Conservation (phyloP, 2,329 filamentous ascomycete genomes). For the Aureobasidium zeae region DNA sequence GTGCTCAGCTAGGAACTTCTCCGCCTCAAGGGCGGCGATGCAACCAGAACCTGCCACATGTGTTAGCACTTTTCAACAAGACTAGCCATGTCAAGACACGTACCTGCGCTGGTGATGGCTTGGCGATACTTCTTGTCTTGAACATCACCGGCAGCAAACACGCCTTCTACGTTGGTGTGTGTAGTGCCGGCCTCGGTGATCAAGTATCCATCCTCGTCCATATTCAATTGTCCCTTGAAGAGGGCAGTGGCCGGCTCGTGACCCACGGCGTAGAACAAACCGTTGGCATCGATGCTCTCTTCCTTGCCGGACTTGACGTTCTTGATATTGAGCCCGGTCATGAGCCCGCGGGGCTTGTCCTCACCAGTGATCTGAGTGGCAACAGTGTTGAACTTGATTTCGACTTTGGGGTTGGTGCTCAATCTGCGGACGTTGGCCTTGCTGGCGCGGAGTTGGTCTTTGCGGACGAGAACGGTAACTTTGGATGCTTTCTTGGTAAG, state of each 20-base stretch:
- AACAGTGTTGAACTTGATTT: conserved; percentile 74
- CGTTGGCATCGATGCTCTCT: conserved; percentile 81
- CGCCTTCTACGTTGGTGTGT: conserved; percentile 77
- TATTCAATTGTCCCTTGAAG: conserved; percentile 81
- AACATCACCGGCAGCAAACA: conserved; percentile 94
- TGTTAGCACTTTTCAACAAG: conserved; percentile 17
- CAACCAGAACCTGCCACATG: conserved; percentile 66
- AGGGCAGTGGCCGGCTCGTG: conserved; percentile 89
- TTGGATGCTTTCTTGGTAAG: conserved; percentile 94
- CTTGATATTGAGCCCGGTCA: conserved; percentile 80
- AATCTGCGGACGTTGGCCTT: conserved; percentile 87
- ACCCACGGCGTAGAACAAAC: conserved; percentile 93
- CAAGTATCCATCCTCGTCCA: conserved; percentile 85
- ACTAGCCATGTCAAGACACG: conserved; percentile 29
- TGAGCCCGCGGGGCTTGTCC: conserved; percentile 62
- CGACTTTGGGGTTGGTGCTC: conserved; percentile 76
- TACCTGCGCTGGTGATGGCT: conserved; percentile 93
- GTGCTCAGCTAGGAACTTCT: conserved; percentile 84
- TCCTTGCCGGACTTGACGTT: conserved; percentile 65
- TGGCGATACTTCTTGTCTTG: conserved; percentile 98
- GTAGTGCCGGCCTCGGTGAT: conserved; percentile 81
- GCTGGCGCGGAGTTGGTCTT: conserved; percentile 75
- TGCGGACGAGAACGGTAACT: conserved; percentile 86
- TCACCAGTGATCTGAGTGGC: conserved; percentile 80
- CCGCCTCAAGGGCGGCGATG: conserved; percentile 88